Conservation (phyloP, 176 grass and related monocot genomes). For the Oryza coarctata region DNA sequence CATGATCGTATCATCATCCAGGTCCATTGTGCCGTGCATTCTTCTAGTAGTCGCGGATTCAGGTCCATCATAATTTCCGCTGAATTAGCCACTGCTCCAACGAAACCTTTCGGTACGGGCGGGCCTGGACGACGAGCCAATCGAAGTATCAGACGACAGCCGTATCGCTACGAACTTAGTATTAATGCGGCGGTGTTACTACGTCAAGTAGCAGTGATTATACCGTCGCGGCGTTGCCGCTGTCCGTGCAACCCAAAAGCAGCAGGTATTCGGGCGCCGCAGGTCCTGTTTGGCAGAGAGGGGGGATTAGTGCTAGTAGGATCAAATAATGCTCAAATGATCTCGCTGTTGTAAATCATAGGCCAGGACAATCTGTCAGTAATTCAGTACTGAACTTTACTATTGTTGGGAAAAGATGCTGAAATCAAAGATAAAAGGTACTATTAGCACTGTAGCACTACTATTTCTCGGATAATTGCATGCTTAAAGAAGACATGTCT, state of each 20-base stretch:
- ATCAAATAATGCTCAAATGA: not conserved
- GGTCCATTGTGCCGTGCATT: not conserved
- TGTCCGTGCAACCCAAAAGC: not conserved
- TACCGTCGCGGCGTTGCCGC: not conserved
- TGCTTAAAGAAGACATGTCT: not conserved
- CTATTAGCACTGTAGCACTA: too few relatives aligned
- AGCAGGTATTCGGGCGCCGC: not conserved
- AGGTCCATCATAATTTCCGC: not conserved
- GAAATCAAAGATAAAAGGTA: not conserved
- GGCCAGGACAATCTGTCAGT: not conserved
- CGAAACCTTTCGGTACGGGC: not conserved
- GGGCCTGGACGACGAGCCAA: not conserved
- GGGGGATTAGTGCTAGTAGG: not conserved
- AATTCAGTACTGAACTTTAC: not conserved
- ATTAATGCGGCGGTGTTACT: not conserved
- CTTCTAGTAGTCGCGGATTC: not conserved
- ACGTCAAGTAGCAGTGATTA: not conserved
- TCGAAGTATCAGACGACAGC: not conserved
- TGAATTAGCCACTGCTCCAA: not conserved
- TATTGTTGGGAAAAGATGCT: not conserved
- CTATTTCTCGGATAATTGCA: not conserved
- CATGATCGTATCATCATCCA: not conserved
- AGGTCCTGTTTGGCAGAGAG: not conserved
- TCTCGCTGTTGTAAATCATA: not conserved
- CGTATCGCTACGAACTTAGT: not conserved